phyloP scores from a whole-genome alignment of 202 grass and related monocot genomes.

The Zoysia matrella region DNA sequence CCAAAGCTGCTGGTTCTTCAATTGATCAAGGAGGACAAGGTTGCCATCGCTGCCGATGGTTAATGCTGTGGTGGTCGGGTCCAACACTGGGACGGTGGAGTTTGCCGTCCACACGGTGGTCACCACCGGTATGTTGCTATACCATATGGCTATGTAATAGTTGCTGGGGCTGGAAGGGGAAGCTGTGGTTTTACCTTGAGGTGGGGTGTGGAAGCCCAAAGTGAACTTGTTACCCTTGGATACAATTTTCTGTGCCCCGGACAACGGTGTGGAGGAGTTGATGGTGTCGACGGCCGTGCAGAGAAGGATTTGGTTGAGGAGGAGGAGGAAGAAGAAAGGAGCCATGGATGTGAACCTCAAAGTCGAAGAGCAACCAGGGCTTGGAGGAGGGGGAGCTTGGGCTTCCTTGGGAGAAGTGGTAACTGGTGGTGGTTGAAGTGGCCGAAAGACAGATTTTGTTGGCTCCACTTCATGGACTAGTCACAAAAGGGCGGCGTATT shows the following conservation, averaged over 20 bases:
- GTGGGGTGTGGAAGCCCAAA: slow-evolving; percentile 63
- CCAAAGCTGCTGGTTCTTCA: slow-evolving; percentile 57
- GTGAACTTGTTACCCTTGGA: slow-evolving; percentile 52
- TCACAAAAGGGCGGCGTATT: slow-evolving; percentile 37
- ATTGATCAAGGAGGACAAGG: slow-evolving; percentile 71
- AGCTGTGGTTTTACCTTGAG: slow-evolving; percentile 44
- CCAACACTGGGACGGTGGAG: slow-evolving; percentile 38
- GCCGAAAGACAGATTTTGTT: slow-evolving; percentile 22
- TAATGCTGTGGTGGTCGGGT: slow-evolving; percentile 53
- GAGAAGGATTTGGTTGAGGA: slow-evolving; percentile 35
- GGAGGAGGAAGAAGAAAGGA: slow-evolving; percentile 43
- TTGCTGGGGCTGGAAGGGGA: slow-evolving; percentile 31
- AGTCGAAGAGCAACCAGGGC: slow-evolving; percentile 31
- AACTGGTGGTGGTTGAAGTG: background rate
- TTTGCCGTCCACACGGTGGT: slow-evolving; percentile 77
- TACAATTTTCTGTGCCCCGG: slow-evolving; percentile 54
- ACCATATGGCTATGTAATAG: slow-evolving; percentile 94
- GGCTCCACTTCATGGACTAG: slow-evolving; percentile 30
- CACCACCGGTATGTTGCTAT: slow-evolving; percentile 57
- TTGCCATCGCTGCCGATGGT: slow-evolving; percentile 68
- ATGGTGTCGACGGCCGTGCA: slow-evolving; percentile 60
- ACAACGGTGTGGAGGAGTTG: slow-evolving; percentile 57
- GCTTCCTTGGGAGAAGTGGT: slow-evolving; percentile 2
- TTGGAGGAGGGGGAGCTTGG: slow-evolving; percentile 9
- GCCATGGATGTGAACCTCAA: slow-evolving; percentile 47